Conservation (phyloP, 1,284 basidiomycete species). For the Serendipita sp. region DNA sequence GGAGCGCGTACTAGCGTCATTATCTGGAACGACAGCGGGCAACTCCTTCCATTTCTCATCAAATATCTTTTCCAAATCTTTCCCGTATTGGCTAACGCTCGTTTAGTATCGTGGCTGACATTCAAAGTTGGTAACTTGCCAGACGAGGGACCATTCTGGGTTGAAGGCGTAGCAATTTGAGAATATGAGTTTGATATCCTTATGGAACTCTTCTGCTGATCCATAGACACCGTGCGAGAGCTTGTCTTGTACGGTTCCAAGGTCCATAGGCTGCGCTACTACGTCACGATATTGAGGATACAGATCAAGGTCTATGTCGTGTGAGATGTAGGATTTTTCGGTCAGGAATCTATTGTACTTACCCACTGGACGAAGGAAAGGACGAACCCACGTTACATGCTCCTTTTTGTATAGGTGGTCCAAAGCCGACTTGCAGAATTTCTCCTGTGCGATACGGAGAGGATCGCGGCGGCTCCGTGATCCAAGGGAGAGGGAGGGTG, state of each 20-base stretch:
- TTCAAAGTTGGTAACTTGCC: background rate
- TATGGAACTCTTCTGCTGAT: slow-evolving; percentile 64
- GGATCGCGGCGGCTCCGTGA: slow-evolving; percentile 53
- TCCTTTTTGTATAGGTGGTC: slow-evolving; percentile 70
- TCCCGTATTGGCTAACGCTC: background rate
- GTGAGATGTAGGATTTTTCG: background rate
- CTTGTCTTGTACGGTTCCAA: slow-evolving; percentile 77
- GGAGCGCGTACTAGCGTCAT: slow-evolving; percentile 20
- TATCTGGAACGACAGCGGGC: slow-evolving; percentile 41
- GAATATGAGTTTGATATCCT: slow-evolving; percentile 93
- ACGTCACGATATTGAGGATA: slow-evolving; percentile 78
- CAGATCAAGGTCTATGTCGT: slow-evolving; percentile 66
- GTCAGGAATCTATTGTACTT: slow-evolving; percentile 23
- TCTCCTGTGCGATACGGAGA: slow-evolving; percentile 41
- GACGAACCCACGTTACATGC: slow-evolving; percentile 57
- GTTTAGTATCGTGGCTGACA: slow-evolving; percentile 49
- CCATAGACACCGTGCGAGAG: slow-evolving; percentile 65
- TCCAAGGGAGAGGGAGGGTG: slow-evolving; percentile 74
- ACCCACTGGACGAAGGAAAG: slow-evolving; percentile 91
- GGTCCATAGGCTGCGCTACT: slow-evolving; percentile 90
- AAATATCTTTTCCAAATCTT: slow-evolving; percentile 71
- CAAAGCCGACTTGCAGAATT: slow-evolving; percentile 66
- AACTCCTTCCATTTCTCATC: slow-evolving; percentile 80
- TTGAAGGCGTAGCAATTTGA: slow-evolving; percentile 91
- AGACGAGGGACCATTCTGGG: slow-evolving; percentile 70